These are phyloP conservation scores for Geotrichum fermentans DNA, from an alignment of 1,139 yeast species.

Conservation along the genomic window DNA sequence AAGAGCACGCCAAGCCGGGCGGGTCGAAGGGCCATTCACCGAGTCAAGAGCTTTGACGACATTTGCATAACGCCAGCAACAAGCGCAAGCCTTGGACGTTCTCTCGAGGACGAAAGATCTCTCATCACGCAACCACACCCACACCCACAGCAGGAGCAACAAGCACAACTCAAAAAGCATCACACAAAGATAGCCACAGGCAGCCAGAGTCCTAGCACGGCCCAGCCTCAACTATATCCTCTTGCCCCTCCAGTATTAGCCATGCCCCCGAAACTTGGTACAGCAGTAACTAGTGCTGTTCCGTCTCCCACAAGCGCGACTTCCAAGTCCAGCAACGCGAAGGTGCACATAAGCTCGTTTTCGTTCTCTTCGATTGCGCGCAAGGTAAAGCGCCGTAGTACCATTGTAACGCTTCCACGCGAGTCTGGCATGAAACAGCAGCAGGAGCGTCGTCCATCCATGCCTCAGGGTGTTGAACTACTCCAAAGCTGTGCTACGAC, in stretches of 20 bases:
- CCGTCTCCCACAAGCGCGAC: background rate
- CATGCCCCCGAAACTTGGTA: too few species aligned
- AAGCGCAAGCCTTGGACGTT: background rate
- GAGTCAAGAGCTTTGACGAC: background rate
- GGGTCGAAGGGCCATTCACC: background rate
- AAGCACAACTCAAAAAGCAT: too few species aligned
- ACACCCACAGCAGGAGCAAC: too few species aligned
- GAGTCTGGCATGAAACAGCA: too few species aligned
- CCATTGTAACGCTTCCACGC: background rate
- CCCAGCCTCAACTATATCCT: too few species aligned
- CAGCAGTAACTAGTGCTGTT: background rate
- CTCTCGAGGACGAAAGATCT: too few species aligned
- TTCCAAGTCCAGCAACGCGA: too few species aligned
- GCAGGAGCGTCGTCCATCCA: background rate
- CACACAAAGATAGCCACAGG: too few species aligned
- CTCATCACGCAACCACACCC: too few species aligned
- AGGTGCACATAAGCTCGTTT: too few species aligned
- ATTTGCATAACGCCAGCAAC: background rate
- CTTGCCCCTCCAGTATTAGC: background rate
- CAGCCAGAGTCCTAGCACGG: too few species aligned
- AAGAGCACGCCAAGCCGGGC: background rate
- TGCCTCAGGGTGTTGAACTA: background rate
- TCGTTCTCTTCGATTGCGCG: conserved; percentile 7
- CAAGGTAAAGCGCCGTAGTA: background rate
- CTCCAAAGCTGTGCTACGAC: background rate